These are phyloP conservation scores for Aspergillus candidus DNA, from an alignment of 2,329 filamentous ascomycete genomes.

Conservation along the genomic window DNA sequence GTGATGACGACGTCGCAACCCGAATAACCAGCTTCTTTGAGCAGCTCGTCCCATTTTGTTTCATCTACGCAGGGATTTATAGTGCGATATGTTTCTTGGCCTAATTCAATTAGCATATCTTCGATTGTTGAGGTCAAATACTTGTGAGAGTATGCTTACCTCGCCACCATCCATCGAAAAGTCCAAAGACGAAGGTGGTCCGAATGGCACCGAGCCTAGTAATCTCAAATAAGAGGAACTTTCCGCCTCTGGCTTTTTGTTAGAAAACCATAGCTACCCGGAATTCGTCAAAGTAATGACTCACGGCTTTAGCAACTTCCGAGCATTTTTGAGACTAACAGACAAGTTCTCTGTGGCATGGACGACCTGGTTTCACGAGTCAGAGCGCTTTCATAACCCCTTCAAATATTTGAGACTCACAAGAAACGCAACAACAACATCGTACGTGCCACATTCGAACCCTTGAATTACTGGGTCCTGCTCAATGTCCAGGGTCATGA, in stretches of 20 bases:
- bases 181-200: conserved; percentile 4
- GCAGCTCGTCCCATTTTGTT: neutral
- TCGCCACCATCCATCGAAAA: conserved; percentile 8
- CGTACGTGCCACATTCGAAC: conserved; percentile 8
- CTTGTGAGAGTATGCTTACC: neutral
- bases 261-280: too few relatives aligned
- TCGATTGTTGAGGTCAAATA: neutral
- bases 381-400: too few relatives aligned
- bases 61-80: neutral
- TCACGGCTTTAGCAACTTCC: conserved; percentile 5
- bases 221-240: conserved; percentile 3
- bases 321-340: conserved; percentile 1
- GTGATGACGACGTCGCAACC: conserved; percentile 12
- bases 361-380: neutral
- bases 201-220: neutral
- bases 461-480: conserved; percentile 7
- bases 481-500: conserved; percentile 9
- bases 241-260: neutral
- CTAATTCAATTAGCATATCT: neutral
- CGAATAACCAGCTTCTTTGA: conserved; percentile 12
- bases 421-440: conserved; percentile 8
- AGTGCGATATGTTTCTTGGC: too few relatives aligned
- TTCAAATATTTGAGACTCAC: neutral
- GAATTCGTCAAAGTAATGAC: neutral
- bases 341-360: conserved; percentile 3